Evolutionary conservation across 129 eudicot species (phyloP), one percentile per base, ranked within the genome.

Genomic region (Pulicaria dysenterica): DNA sequence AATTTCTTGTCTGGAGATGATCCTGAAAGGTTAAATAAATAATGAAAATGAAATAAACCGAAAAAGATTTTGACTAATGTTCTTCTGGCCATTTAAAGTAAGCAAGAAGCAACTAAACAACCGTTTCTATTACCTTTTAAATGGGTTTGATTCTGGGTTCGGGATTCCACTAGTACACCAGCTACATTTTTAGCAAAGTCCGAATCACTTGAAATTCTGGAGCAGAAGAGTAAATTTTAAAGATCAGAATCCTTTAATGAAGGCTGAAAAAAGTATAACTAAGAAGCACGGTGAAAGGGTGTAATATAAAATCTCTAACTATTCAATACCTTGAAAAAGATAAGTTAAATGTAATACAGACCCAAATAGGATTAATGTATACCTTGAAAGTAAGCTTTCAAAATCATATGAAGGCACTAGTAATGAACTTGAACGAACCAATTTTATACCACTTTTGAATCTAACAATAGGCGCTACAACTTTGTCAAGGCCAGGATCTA

Each of bases 401-500:
- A 84, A 81, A 60, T 90, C 89, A 84, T 81, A 75, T 43, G 76
- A 59, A 5, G 96, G 73, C 50, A 91, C 89, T 68, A 95, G 70
- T 60, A 95, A 9, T 48, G 99, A 79, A 67, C 96, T 85, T 70
- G 87, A 63, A 56, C 67, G 85, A 61, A 58, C 72, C 49, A 88
- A 31, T 47, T 80, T 68, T 34, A 79, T 61, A 58, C 71, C 86
- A 77, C 50, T 76, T 38, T 75, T 80, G 64, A 67, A 84, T 77
- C 77, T 85, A 70, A 88, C 73, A 39, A 95, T 69, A 8, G 96
- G 96, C 57, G 97, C 97, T 77, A 88, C 91, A 81, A 90, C 94
- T 64, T 95, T 95, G 34, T 49, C 91, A 57, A 85, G 93, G 48
- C 95, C 90, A 73, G 99, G 97, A 80, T 95, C 99, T 95, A 51